A percentile compares a stretch with the other conserved stretches of the same genome.
phyloP scores from a whole-genome alignment of 169 alveolate genomes.

The Neospora caninum region DNA sequence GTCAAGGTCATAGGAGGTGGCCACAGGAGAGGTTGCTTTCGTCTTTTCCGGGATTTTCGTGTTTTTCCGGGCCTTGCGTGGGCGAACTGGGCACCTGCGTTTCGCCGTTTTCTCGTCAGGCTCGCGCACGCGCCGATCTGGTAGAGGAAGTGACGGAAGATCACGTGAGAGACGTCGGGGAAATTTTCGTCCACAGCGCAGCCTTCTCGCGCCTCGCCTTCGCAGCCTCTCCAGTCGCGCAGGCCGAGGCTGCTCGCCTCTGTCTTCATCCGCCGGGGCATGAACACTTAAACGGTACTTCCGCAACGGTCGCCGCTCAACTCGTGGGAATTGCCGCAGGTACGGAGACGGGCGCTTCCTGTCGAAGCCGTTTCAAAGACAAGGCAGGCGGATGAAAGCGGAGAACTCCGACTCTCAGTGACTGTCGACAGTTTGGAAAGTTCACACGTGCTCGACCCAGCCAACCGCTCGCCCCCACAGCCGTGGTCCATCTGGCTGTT shows the following conservation, averaged over 20 bases:
- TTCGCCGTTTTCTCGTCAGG: background rate
- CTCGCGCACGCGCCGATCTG: constrained; percentile 4
- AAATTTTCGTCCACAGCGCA: background rate
- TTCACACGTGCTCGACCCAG: too few species aligned
- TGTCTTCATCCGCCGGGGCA: background rate
- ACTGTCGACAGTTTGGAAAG: too few species aligned
- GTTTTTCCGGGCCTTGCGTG: too few species aligned
- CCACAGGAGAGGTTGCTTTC: too few species aligned
- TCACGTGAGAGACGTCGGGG: background rate
- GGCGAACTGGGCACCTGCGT: too few species aligned
- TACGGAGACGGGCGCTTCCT: background rate
- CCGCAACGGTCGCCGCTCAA: background rate
- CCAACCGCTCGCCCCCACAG: too few species aligned
- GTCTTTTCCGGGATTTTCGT: too few species aligned
- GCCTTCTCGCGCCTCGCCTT: background rate
- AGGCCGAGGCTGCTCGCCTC: background rate
- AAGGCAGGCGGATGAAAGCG: too few species aligned
- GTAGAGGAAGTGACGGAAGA: constrained; percentile 4
- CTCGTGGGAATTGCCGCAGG: constrained; percentile 2
- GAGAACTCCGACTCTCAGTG: too few species aligned
- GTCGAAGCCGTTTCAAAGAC: too few species aligned
- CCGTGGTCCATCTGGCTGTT: too few species aligned
- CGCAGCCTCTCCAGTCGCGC: background rate
- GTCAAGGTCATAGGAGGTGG: too few species aligned
- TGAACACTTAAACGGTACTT: background rate